Percentiles rank a stretch among this genome's conserved stretches.
Conservation (phyloP, 2,329 filamentous ascomycete genomes). For the Uncinocarpus reesii region DNA sequence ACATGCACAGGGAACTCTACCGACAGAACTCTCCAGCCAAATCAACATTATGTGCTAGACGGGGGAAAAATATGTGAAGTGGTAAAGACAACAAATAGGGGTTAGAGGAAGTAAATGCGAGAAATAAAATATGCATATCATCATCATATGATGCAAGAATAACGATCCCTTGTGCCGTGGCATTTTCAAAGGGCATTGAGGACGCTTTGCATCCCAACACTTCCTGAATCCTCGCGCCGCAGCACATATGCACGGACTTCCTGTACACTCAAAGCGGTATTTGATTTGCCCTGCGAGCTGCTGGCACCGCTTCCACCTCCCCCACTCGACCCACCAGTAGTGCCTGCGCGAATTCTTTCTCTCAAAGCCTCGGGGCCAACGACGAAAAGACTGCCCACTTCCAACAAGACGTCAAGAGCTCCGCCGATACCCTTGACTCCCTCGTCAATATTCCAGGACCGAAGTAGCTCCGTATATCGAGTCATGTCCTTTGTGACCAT, state of each 20-base stretch:
- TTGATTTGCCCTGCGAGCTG: conserved; percentile 47
- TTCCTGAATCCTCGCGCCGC: conserved; percentile 72
- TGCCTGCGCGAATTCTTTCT: conserved; percentile 51
- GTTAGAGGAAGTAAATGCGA: background rate
- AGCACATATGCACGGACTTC: conserved; percentile 72
- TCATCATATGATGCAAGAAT: background rate
- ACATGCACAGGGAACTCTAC: too few species aligned
- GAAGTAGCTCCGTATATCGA: conserved; percentile 77
- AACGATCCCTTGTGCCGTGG: background rate
- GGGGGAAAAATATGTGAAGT: too few species aligned
- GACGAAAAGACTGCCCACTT: conserved; percentile 93
- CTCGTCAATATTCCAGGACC: conserved; percentile 66
- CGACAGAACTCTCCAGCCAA: too few species aligned
- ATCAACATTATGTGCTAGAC: too few species aligned
- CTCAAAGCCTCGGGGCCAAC: conserved; percentile 70
- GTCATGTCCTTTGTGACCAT: conserved; percentile 96
- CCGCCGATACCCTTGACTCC: conserved; percentile 42
- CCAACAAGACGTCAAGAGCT: conserved; percentile 73
- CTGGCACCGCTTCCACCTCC: conserved; percentile 21
- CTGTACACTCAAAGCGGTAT: conserved; percentile 35
- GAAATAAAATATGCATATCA: background rate
- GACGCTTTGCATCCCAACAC: conserved; percentile 71
- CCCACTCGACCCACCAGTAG: conserved; percentile 34
- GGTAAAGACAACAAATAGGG: too few species aligned
- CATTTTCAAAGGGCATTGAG: conserved; percentile 50